Evolutionary conservation across 345 rosid species (phyloP).

Genomic region (Hibiscus mutabilis): DNA sequence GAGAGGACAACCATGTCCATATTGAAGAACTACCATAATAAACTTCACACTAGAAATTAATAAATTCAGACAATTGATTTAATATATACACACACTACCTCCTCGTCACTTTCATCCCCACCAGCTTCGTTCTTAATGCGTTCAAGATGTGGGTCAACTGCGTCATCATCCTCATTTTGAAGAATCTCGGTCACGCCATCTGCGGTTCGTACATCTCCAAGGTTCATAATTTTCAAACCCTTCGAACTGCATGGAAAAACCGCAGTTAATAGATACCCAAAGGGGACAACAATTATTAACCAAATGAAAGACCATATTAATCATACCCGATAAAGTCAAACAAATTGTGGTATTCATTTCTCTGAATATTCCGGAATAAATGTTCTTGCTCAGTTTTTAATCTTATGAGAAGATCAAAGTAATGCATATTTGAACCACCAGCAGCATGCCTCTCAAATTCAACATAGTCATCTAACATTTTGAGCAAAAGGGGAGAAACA

Average conservation of each 20-base stretch:
- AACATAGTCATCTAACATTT: slow-evolving; percentile 68
- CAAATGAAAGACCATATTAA: slow-evolving; percentile 1
- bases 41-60: neutral
- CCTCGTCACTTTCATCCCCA: slow-evolving; percentile 93
- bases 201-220: slow-evolving; percentile 49
- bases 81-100: slow-evolving; percentile 31
- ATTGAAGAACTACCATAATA: neutral
- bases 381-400: slow-evolving; percentile 94
- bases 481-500: neutral
- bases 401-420: slow-evolving; percentile 91
- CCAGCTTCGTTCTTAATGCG: slow-evolving; percentile 84
- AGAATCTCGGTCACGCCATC: slow-evolving; percentile 77
- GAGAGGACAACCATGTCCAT: too few relatives aligned
- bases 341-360: slow-evolving; percentile 91
- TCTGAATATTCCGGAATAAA: slow-evolving; percentile 90
- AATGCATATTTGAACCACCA: slow-evolving; percentile 99
- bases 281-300: neutral
- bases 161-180: slow-evolving; percentile 71
- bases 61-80: neutral
- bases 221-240: slow-evolving; percentile 89
- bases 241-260: slow-evolving; percentile 46
- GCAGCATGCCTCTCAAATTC: slow-evolving; percentile 99
- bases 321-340: slow-evolving; percentile 77
- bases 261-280: neutral
- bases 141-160: slow-evolving; percentile 90